These are phyloP conservation scores for Isochrysis galbana DNA, from an alignment of 78 protist genomes.

Conservation along the genomic window DNA sequence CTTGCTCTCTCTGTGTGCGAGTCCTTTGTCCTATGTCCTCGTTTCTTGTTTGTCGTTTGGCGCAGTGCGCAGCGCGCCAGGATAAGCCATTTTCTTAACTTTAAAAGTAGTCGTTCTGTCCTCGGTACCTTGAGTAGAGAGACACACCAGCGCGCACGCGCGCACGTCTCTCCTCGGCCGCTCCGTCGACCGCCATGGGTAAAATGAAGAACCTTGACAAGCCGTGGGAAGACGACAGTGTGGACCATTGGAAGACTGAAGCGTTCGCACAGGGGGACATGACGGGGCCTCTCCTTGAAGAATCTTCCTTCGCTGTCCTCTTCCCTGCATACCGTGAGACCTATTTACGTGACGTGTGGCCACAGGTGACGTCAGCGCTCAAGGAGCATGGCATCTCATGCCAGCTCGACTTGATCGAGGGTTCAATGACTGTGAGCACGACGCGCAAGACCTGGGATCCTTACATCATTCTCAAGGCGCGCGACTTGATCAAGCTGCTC, in stretches of 20 bases:
- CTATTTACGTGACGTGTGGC: conserved; percentile 51
- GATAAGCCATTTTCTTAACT: too few relatives aligned
- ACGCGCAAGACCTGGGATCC: conserved; percentile 91
- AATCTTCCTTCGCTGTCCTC: conserved; percentile 35
- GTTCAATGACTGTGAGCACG: conserved; percentile 59
- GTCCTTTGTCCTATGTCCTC: too few relatives aligned
- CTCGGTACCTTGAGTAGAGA: too few relatives aligned
- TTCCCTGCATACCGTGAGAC: conserved; percentile 61
- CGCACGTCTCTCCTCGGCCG: too few relatives aligned
- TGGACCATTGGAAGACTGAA: background rate
- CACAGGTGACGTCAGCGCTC: conserved; percentile 33
- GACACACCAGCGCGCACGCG: too few relatives aligned
- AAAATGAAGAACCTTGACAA: conserved; percentile 9
- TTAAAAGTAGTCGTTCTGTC: too few relatives aligned
- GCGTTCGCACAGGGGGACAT: background rate
- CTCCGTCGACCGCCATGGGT: too few relatives aligned
- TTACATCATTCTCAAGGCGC: conserved; percentile 88
- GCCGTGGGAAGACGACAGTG: conserved; percentile 18
- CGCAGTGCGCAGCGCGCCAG: too few relatives aligned
- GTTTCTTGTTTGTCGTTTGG: too few relatives aligned
- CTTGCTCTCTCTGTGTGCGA: too few relatives aligned
- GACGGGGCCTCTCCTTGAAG: conserved; percentile 29
- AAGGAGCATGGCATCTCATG: conserved; percentile 16
- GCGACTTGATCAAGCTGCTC: conserved; percentile 42
- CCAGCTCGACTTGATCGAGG: conserved; percentile 59